phyloP scores from a whole-genome alignment of 345 rosid species.

The Boechera divaricarpa region DNA sequence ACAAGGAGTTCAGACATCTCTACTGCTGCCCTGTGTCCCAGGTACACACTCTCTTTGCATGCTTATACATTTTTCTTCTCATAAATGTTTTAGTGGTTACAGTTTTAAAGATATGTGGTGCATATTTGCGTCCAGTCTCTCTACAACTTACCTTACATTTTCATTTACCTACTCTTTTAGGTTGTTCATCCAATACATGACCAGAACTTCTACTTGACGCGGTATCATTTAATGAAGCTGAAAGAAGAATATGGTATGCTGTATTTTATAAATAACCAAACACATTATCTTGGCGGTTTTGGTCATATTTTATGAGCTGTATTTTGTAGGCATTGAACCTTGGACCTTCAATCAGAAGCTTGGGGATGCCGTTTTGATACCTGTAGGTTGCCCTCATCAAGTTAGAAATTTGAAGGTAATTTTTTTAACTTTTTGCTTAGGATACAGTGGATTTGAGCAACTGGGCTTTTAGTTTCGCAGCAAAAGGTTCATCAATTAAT shows the following conservation, averaged over 20 bases:
- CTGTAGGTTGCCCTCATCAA: constrained; percentile 51
- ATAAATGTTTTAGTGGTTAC: neutral
- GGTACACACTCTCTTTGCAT: constrained; percentile 46
- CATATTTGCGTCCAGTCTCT: neutral
- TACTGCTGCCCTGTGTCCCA: constrained; percentile 57
- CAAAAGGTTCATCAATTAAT: constrained; percentile 8
- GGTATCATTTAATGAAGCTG: constrained; percentile 65
- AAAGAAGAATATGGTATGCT: constrained; percentile 76
- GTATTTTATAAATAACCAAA: neutral
- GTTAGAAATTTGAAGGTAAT: constrained; percentile 47
- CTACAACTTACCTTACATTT: neutral
- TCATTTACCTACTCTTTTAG: constrained; percentile 40
- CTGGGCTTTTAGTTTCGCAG: neutral
- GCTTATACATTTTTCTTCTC: neutral
- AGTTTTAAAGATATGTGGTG: neutral
- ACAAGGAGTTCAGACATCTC: constrained; percentile 74
- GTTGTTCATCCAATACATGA: constrained; percentile 79
- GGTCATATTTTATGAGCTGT: neutral
- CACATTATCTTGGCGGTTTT: neutral
- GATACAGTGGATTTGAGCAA: neutral
- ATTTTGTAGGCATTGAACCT: constrained; percentile 45
- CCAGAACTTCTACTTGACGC: constrained; percentile 65
- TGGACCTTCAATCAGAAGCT: constrained; percentile 49
- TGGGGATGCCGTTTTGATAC: constrained; percentile 47
- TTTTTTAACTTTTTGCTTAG: neutral